phyloP scores from a whole-genome alignment of 78 protist genomes.

The Dictyostelium intermedium region DNA sequence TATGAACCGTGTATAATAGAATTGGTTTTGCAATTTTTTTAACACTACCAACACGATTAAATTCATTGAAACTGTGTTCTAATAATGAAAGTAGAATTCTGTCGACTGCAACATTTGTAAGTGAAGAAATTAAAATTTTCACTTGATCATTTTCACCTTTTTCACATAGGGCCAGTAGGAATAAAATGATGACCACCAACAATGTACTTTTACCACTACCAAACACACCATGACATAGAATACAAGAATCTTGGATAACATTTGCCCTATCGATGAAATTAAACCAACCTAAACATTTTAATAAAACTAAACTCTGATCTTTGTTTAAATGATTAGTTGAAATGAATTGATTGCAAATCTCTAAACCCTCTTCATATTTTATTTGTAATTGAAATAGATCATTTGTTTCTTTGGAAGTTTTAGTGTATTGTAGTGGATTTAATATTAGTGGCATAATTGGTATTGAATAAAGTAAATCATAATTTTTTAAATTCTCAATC shows the following conservation, averaged over 20 bases:
- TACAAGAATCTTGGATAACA: background rate
- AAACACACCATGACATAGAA: constrained; percentile 90
- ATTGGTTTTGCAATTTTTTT: constrained; percentile 83
- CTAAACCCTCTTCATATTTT: background rate
- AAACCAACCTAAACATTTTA: constrained; percentile 51
- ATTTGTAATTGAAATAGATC: constrained; percentile 1
- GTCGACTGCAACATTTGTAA: constrained; percentile 93
- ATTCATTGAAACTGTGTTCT: constrained; percentile 55
- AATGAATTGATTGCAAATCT: constrained; percentile 18
- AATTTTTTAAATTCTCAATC: constrained; percentile 45
- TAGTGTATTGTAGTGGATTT: background rate
- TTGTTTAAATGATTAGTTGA: constrained; percentile 10
- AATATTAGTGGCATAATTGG: background rate
- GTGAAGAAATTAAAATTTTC: constrained; percentile 68
- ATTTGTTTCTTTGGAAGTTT: background rate
- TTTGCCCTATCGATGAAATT: background rate
- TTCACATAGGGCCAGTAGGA: constrained; percentile 21
- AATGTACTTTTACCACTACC: constrained; percentile 88
- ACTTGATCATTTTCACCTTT: constrained; percentile 50
- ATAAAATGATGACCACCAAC: constrained; percentile 76
- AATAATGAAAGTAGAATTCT: constrained; percentile 79
- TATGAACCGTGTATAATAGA: constrained; percentile 53
- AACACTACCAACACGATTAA: constrained; percentile 87
- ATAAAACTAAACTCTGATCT: constrained; percentile 48
- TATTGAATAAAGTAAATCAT: background rate